These are phyloP conservation scores for Beta vulgaris DNA, from an alignment of 148 eudicot species.

Conservation along the genomic window DNA sequence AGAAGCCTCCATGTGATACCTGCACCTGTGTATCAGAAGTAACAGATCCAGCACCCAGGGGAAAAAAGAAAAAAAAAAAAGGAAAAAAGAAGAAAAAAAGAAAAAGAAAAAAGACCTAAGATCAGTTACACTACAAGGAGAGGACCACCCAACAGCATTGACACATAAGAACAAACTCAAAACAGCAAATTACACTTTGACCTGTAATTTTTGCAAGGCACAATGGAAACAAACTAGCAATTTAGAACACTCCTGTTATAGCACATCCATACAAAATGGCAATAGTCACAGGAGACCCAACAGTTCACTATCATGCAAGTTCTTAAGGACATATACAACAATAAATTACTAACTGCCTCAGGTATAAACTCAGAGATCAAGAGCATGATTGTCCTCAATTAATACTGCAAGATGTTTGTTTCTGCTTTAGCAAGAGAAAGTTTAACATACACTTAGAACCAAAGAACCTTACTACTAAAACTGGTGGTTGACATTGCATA, in stretches of 20 bases:
- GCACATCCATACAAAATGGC: slow-evolving; percentile 3
- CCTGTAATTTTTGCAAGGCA: neutral
- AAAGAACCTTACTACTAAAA: slow-evolving; percentile 43
- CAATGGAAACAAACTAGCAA: neutral
- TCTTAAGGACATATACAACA: slow-evolving; percentile 10
- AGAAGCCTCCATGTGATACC: slow-evolving; percentile 42
- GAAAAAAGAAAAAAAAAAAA: neutral
- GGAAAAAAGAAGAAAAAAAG: slow-evolving; percentile 8
- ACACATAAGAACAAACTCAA: neutral
- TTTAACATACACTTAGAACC: slow-evolving; percentile 36
- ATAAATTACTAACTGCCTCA: slow-evolving; percentile 1
- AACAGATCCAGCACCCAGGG: slow-evolving; percentile 25
- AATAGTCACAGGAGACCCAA: neutral
- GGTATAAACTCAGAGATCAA: neutral
- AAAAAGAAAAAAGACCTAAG: slow-evolving; percentile 16
- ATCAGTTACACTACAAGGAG: slow-evolving; percentile 28
- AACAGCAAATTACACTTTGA: slow-evolving; percentile 14
- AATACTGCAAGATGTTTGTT: slow-evolving; percentile 9
- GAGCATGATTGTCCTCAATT: slow-evolving; percentile 21
- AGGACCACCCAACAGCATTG: slow-evolving; percentile 18
- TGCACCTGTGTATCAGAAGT: slow-evolving; percentile 49
- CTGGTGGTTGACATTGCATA: slow-evolving; percentile 35
- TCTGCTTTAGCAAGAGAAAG: slow-evolving; percentile 28
- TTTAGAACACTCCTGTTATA: neutral
- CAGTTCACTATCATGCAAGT: slow-evolving; percentile 12